These are phyloP conservation scores for Cladosporium sp. DNA, from an alignment of 2,329 filamentous ascomycete genomes.

Conservation along the genomic window DNA sequence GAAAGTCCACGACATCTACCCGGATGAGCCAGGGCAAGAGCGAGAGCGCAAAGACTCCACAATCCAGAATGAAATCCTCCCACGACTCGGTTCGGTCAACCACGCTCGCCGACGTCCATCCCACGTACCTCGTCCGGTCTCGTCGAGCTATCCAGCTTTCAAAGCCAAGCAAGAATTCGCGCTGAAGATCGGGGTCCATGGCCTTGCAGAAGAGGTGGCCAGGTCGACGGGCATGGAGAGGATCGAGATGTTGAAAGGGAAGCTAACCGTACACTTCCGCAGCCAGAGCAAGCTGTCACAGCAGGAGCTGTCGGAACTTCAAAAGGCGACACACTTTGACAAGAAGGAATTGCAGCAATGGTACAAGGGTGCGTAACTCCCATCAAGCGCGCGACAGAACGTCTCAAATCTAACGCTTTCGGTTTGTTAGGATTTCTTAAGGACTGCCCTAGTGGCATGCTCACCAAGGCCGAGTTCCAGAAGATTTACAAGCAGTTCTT, in stretches of 20 bases:
- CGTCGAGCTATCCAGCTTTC: slow-evolving; percentile 28
- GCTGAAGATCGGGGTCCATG: slow-evolving; percentile 28
- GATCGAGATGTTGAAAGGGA: slow-evolving; percentile 23
- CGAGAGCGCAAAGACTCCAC: slow-evolving; percentile 1
- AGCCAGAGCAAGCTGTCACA: slow-evolving; percentile 98
- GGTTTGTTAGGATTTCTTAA: slow-evolving; percentile 95
- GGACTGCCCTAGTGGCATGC: slow-evolving; percentile 93
- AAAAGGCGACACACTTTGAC: slow-evolving; percentile 97
- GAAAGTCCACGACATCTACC: slow-evolving; percentile 25
- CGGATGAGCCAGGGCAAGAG: slow-evolving; percentile 12
- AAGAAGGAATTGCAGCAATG: slow-evolving; percentile 99
- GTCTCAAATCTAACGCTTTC: neutral
- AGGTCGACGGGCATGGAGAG: slow-evolving; percentile 25
- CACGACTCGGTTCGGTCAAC: slow-evolving; percentile 22
- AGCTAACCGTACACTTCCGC: slow-evolving; percentile 31
- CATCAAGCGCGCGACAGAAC: neutral
- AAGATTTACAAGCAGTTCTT: slow-evolving; percentile 99
- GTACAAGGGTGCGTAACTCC: slow-evolving; percentile 83
- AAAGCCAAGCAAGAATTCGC: slow-evolving; percentile 30
- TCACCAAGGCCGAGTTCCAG: slow-evolving; percentile 98
- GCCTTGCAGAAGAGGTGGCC: slow-evolving; percentile 28
- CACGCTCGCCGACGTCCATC: slow-evolving; percentile 30
- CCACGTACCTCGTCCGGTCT: slow-evolving; percentile 29
- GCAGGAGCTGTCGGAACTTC: slow-evolving; percentile 89
- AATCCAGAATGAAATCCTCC: slow-evolving; percentile 15